Evolutionary conservation across 768 basidiomycete species (phyloP).

Genomic region (Gymnopilus dilepis): DNA sequence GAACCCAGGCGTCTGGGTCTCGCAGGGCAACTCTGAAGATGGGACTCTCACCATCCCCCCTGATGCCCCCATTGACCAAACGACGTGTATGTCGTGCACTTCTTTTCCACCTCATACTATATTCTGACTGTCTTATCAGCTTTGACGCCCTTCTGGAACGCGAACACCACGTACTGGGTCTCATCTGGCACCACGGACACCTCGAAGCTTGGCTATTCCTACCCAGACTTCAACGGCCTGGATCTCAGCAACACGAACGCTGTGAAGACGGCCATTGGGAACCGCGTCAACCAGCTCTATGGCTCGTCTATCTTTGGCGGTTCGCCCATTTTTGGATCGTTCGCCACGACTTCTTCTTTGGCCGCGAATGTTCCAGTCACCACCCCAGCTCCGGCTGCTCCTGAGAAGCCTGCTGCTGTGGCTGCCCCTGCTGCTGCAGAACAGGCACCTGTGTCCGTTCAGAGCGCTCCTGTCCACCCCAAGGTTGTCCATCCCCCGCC

Average conservation of each 20-base stretch:
- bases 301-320: conserved; percentile 27
- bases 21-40: conserved; percentile 30
- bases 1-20: conserved; percentile 47
- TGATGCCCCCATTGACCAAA: conserved; percentile 30
- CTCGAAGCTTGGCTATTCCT: conserved; percentile 47
- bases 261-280: conserved; percentile 37
- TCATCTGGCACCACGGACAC: conserved; percentile 38
- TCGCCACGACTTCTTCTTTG: conserved; percentile 44
- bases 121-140: conserved; percentile 27
- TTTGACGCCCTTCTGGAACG: conserved; percentile 54
- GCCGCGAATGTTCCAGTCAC: conserved; percentile 1
- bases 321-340: conserved; percentile 27
- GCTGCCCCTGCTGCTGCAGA: conserved; percentile 30
- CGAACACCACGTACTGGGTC: conserved; percentile 43
- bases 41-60: conserved; percentile 42
- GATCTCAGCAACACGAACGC: conserved; percentile 33
- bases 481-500: conserved; percentile 9
- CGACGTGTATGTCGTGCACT: conserved; percentile 30
- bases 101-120: background rate
- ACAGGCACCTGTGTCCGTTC: conserved; percentile 32
- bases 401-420: background rate
- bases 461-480: conserved; percentile 29
- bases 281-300: conserved; percentile 43
- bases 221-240: conserved; percentile 55
- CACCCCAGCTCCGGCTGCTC: background rate